phyloP scores from a whole-genome alignment of 345 rosid species.

The Triadica sebifera region DNA sequence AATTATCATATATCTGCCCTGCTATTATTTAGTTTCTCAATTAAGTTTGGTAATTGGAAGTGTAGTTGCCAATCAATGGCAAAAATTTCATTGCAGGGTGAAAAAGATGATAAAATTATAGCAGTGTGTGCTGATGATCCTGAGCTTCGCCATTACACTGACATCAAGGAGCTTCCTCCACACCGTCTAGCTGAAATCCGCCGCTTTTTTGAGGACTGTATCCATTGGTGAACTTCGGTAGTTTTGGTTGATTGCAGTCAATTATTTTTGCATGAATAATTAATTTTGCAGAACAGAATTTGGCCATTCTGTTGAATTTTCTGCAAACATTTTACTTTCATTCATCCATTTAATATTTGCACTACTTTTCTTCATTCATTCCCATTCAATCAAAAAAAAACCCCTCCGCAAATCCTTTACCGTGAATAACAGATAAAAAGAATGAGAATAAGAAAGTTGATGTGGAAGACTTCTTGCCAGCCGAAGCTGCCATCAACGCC shows the following conservation, averaged over 20 bases:
- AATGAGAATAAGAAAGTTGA: constrained; percentile 95
- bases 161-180: constrained; percentile 94
- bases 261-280: constrained; percentile 3
- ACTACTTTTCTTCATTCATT: too few species aligned
- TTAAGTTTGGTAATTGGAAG: too few species aligned
- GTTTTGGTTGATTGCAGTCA: constrained; percentile 7
- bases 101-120: constrained; percentile 94
- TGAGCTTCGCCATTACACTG: constrained; percentile 89
- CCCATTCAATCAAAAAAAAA: too few species aligned
- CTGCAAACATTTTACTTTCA: neutral
- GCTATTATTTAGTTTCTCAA: neutral
- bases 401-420: constrained; percentile 36
- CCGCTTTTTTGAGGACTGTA: constrained; percentile 99
- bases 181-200: constrained; percentile 98
- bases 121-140: constrained; percentile 99
- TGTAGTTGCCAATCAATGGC: neutral
- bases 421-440: constrained; percentile 66
- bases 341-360: neutral
- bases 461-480: constrained; percentile 89
- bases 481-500: constrained; percentile 67
- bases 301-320: neutral
- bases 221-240: constrained; percentile 34
- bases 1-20: neutral
- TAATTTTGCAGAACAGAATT: neutral
- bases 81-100: constrained; percentile 55